phyloP scores from a whole-genome alignment of 441 rosid species.

The Gossypium lobatum region DNA sequence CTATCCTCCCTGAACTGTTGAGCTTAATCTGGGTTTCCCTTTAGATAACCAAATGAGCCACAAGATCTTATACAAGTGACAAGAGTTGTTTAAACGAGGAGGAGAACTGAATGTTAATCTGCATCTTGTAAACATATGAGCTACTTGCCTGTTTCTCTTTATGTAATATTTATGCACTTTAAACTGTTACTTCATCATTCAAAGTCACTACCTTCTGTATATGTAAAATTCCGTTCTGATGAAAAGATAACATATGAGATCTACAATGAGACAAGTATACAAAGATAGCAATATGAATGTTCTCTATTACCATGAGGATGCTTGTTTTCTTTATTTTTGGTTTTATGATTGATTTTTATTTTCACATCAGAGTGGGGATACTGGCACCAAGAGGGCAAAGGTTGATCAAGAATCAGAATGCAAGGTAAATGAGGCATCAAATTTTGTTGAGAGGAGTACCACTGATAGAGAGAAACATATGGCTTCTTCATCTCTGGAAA shows the following conservation, averaged over 20 bases:
- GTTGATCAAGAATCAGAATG: slow-evolving; percentile 54
- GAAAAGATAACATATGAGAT: slow-evolving; percentile 10
- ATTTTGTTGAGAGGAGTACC: slow-evolving; percentile 42
- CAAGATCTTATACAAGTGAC: not conserved
- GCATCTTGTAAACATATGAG: not conserved
- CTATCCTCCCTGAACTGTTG: not conserved
- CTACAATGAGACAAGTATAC: not conserved
- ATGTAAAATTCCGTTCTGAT: not conserved
- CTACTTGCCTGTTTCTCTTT: not conserved
- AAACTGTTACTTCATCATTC: not conserved
- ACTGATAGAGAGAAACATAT: slow-evolving; percentile 40
- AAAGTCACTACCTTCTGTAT: not conserved
- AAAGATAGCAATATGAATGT: slow-evolving; percentile 1
- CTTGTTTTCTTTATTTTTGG: slow-evolving; percentile 1
- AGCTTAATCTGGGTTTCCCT: not conserved
- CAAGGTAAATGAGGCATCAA: slow-evolving; percentile 25
- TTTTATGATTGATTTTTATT: slow-evolving; percentile 5
- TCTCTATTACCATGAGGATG: not conserved
- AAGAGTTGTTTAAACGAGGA: not conserved
- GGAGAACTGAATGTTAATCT: not conserved
- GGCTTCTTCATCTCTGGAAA: slow-evolving; percentile 48
- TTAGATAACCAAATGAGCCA: not conserved
- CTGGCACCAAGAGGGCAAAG: slow-evolving; percentile 63
- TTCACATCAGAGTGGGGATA: slow-evolving; percentile 63
- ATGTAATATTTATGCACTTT: not conserved